Evolutionary conservation across 1,139 yeast genomes (phyloP).

Genomic region (Yamadazyma epiphylla): DNA sequence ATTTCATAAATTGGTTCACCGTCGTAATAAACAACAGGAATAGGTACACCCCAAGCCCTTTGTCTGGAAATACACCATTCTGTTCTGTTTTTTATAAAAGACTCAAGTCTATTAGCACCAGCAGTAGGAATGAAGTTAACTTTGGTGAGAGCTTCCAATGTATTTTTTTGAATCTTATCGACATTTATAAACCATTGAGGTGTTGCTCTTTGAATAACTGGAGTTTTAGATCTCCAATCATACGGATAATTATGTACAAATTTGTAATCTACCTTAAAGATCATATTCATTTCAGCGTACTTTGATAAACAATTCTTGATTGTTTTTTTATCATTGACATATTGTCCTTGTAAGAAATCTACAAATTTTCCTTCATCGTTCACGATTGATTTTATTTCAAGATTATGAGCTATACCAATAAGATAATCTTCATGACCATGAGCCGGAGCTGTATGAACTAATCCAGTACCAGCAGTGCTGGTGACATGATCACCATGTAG

Average conservation of each 20-base stretch:
- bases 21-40: conserved; percentile 74
- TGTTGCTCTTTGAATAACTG: conserved; percentile 91
- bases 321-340: conserved; percentile 60
- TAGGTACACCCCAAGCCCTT: conserved; percentile 98
- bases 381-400: conserved; percentile 71
- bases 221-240: conserved; percentile 95
- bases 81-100: conserved; percentile 73
- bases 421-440: conserved; percentile 94
- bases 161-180: conserved; percentile 61
- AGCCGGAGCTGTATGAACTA: conserved; percentile 97
- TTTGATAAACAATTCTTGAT: conserved; percentile 30
- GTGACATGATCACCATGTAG: conserved; percentile 83
- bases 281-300: conserved; percentile 42
- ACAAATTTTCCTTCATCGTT: conserved; percentile 68
- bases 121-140: conserved; percentile 72
- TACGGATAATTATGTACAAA: conserved; percentile 88
- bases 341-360: conserved; percentile 41
- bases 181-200: conserved; percentile 97
- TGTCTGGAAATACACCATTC: conserved; percentile 99
- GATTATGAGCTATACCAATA: conserved; percentile 54
- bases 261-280: conserved; percentile 43
- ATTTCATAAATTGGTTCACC: conserved; percentile 54
- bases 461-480: conserved; percentile 81
- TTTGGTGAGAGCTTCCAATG: conserved; percentile 53
- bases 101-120: conserved; percentile 65